These are phyloP conservation scores for Macadamia tetraphylla DNA, from an alignment of 164 flowering plant species.

Conservation along the genomic window DNA sequence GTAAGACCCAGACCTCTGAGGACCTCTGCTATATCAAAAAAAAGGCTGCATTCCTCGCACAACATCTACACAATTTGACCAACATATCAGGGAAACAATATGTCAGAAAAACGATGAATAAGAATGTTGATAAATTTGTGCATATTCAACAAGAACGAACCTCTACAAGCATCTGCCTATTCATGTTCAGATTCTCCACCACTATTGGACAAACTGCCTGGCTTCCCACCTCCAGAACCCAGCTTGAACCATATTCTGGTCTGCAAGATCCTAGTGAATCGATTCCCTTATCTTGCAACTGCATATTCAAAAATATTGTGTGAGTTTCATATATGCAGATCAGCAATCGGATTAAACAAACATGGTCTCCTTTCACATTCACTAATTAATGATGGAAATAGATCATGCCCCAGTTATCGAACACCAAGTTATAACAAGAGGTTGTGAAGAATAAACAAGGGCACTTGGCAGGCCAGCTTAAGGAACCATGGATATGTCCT, in stretches of 20 bases:
- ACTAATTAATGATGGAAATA: not conserved
- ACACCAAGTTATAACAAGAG: not conserved
- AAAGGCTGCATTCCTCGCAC: slow-evolving; percentile 65
- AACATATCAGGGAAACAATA: not conserved
- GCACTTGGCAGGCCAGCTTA: no score
- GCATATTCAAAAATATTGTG: slow-evolving; percentile 14
- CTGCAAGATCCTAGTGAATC: slow-evolving; percentile 30
- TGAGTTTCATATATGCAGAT: no score
- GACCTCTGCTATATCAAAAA: slow-evolving; percentile 75
- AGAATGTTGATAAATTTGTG: not conserved
- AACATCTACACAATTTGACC: slow-evolving; percentile 47
- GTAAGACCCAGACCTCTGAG: slow-evolving; percentile 66
- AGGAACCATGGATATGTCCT: no score
- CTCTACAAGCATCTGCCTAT: slow-evolving; percentile 79
- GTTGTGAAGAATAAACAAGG: not conserved
- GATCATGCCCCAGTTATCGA: not conserved
- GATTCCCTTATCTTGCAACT: slow-evolving; percentile 45
- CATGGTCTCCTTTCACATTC: not conserved
- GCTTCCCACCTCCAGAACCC: slow-evolving; percentile 80
- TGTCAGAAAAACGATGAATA: not conserved
- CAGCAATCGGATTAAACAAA: not conserved
- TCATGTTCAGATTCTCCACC: slow-evolving; percentile 61
- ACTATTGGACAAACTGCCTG: slow-evolving; percentile 58
- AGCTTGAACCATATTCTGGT: slow-evolving; percentile 68
- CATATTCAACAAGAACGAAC: slow-evolving; percentile 24